Evolutionary conservation across 768 basidiomycete species (phyloP).

Genomic region (Podaxis sp.): DNA sequence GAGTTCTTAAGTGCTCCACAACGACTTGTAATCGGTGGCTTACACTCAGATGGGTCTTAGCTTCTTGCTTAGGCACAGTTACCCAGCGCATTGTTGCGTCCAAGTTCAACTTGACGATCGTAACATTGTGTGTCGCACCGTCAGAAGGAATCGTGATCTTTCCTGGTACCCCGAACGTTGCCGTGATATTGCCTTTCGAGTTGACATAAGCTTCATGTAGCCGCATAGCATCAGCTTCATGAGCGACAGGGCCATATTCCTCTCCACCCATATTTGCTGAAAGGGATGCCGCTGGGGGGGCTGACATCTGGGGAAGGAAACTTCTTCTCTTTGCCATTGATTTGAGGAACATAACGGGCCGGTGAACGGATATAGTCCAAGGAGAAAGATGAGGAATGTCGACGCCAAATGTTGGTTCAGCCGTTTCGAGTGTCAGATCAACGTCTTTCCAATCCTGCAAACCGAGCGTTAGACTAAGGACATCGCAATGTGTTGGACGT

Average conservation of each 20-base stretch:
- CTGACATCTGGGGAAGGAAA: no score
- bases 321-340: no score
- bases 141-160: slow-evolving; percentile 42
- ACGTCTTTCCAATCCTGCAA: slow-evolving; percentile 41
- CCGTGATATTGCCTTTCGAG: slow-evolving; percentile 36
- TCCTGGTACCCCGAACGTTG: slow-evolving; percentile 42
- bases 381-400: slow-evolving; percentile 33
- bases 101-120: slow-evolving; percentile 34
- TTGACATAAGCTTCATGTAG: slow-evolving; percentile 27
- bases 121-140: slow-evolving; percentile 37
- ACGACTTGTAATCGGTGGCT: not conserved
- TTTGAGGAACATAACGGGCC: not conserved
- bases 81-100: slow-evolving; percentile 42
- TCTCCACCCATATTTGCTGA: no score
- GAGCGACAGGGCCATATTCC: no score
- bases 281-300: no score
- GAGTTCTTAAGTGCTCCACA: not conserved
- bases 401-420: slow-evolving; percentile 39
- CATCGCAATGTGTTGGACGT: not conserved
- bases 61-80: slow-evolving; percentile 36
- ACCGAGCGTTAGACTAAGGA: not conserved
- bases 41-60: slow-evolving; percentile 38
- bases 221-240: slow-evolving; percentile 1
- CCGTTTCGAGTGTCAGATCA: slow-evolving; percentile 41
- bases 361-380: slow-evolving; percentile 33